Evolutionary conservation across 441 rosid species (phyloP).

Genomic region (Aquilaria agallochum): DNA sequence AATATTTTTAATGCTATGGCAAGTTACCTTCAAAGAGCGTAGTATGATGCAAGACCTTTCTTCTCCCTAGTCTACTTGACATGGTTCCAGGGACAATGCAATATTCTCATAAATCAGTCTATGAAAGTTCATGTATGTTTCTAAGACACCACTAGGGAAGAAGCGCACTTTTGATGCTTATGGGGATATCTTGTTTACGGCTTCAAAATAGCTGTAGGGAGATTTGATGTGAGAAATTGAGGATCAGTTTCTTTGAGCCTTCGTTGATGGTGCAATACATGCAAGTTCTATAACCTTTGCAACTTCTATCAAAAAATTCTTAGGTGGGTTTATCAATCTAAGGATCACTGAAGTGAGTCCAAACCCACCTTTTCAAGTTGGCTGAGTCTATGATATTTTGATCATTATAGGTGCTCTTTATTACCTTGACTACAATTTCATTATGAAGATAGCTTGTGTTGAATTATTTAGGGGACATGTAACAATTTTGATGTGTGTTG

Average conservation of each 20-base stretch:
- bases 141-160: constrained; percentile 75
- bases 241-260: constrained; percentile 60
- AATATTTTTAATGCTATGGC: too few species aligned
- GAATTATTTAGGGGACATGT: neutral
- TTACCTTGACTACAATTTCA: neutral
- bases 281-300: constrained; percentile 49
- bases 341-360: constrained; percentile 75
- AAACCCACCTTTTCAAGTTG: constrained; percentile 73
- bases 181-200: constrained; percentile 68
- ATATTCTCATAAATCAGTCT: too few species aligned
- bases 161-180: constrained; percentile 86
- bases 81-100: too few species aligned
- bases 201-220: constrained; percentile 72
- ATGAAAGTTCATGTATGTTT: too few species aligned
- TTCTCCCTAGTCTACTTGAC: too few species aligned
- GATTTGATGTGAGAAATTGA: constrained; percentile 66
- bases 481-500: neutral
- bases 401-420: constrained; percentile 62
- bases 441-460: neutral
- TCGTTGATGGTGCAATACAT: constrained; percentile 73
- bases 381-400: constrained; percentile 90
- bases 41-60: too few species aligned
- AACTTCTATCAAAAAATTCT: constrained; percentile 72
- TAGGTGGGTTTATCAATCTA: constrained; percentile 74
- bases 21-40: too few species aligned